These are phyloP conservation scores for Plectosphaerella cucumerina DNA, from an alignment of 2,329 filamentous ascomycete genomes.

Conservation along the genomic window DNA sequence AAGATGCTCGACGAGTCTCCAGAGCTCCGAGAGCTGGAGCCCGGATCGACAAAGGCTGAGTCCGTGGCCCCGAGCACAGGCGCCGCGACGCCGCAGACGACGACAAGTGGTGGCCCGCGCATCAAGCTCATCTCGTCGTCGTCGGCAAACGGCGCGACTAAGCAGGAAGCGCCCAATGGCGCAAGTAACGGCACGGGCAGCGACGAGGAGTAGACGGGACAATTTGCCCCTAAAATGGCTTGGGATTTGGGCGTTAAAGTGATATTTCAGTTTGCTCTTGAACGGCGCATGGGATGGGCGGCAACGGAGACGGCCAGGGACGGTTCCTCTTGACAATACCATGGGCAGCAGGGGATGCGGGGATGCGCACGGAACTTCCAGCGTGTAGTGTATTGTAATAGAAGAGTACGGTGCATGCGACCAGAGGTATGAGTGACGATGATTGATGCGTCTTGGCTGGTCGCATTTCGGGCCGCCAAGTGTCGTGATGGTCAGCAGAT, in stretches of 20 bases:
- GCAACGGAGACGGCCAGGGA: slow-evolving; percentile 5
- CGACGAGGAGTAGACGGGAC: slow-evolving; percentile 42
- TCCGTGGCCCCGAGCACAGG: slow-evolving; percentile 50
- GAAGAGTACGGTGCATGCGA: slow-evolving; percentile 23
- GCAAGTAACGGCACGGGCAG: slow-evolving; percentile 39
- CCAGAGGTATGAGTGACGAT: neutral
- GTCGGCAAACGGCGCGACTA: slow-evolving; percentile 25
- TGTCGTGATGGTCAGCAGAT: neutral
- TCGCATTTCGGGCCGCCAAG: neutral
- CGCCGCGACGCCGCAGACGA: slow-evolving; percentile 61
- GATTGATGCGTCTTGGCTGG: neutral
- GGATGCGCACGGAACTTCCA: no score
- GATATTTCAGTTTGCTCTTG: neutral
- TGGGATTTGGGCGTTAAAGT: slow-evolving; percentile 1
- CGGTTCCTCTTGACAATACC: slow-evolving; percentile 16
- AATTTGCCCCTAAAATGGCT: no score
- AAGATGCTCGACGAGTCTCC: slow-evolving; percentile 50
- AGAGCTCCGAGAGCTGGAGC: slow-evolving; percentile 53
- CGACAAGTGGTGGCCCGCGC: slow-evolving; percentile 46
- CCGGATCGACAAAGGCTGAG: slow-evolving; percentile 34
- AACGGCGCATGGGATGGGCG: neutral
- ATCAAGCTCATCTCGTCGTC: slow-evolving; percentile 63
- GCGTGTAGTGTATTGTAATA: slow-evolving; percentile 37
- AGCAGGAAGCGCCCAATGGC: slow-evolving; percentile 14
- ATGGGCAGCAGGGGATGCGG: slow-evolving; percentile 9